Evolutionary conservation across 2,329 filamentous ascomycete genomes (phyloP), one percentile per base, ranked within the genome.

Genomic region (Penicillium hesseltinei): DNA sequence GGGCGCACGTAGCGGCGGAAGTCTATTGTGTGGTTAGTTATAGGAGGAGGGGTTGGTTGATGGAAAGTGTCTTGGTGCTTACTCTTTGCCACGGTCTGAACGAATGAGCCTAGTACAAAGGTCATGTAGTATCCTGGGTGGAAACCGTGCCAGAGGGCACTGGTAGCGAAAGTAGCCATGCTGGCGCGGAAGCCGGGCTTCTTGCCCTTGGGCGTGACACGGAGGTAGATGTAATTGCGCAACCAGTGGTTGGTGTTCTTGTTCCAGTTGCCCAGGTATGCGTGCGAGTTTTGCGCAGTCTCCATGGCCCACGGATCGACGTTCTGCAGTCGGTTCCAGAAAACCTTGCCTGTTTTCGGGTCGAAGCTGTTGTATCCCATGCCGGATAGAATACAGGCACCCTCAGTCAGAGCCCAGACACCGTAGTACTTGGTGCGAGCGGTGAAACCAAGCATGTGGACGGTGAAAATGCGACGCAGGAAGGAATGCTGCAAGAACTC

Each of bases 191-290:
- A 99, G 1, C 94, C 94, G 10, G 94, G 94, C 75, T 97, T 99
- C 81, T 92, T 94, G 53, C 94, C 94, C 66, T 90, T 89, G 0
- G 94, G 94, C 0, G 94, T 99, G 3, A 99, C 94, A 25, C 94
- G 88, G 47, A 99, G 82, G 71, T 97, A 99, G 66, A 99, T 83
- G 71, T 97, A 99, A 75, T 97, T 96, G 46, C 92, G 86, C 60
- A 99, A 80, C 94, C 94, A 99, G 69, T 91, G 86, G 74, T 97
- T 99, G 13, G 94, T 99, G 76, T 97, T 97, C 79, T 97, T 96
- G 75, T 99, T 99, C 94, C 94, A 99, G 69, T 86, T 89, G 48
- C 88, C 93, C 3, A 99, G 82, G 68, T 94, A 97, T 2, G 86
- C 92, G 53, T 93, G 87, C n/a, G 90, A 90, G 73, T 97, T 99